Evolutionary conservation across 139 green algal species (phyloP), one percentile per base, ranked within the genome.

Genomic region (Tetradesmus lagerheimii): DNA sequence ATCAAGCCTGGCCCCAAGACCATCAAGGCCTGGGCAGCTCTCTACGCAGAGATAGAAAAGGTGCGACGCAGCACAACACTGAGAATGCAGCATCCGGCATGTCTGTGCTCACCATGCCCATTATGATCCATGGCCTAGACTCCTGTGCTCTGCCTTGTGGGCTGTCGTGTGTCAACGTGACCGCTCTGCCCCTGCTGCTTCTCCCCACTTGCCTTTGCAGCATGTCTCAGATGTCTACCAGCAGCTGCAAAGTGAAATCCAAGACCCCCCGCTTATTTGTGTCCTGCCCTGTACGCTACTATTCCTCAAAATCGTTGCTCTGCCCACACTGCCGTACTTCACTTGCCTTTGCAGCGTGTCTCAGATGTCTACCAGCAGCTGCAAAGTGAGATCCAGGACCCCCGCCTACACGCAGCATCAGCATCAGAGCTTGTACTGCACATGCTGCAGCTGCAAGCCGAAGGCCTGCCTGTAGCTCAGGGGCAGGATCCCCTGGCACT

Each of bases 361-460:
- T 79, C 84, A 38, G 85, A 90, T 14, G 92, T 93, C 80, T 91
- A 90, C 2, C 57, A 85, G 16, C 74, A 85, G 27, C 91, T 95
- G 91, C 43, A 90, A 53, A 41, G 53, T 0, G 76, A 89, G 62
- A 76, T 96, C 75, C 89, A 91, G 50, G 37, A 50, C 34, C 71
- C 89, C 0, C 34, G 11, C 1, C 85, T 93, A 38, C 90, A 85
- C 0, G 35, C 64, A 14, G 92, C 91, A 5, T 80, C 89, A 25
- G 87, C 93, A 25, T 83, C 83, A 20, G 85, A 91, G 20, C 64
- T 95, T 18, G 76, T 91, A 14, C 6, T 64, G 31, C 43, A 83
- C 88, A 91, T 91, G 88, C 38, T 83, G 62, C 31, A 83, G 84
- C 88, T 96, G 47, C 88, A 91, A 75, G 92, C 91, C 27, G 92